Percentiles rank a stretch among this genome's conserved stretches.
Evolutionary conservation across 306 rosid species (phyloP).

Genomic region (Dalbergia cultrata): DNA sequence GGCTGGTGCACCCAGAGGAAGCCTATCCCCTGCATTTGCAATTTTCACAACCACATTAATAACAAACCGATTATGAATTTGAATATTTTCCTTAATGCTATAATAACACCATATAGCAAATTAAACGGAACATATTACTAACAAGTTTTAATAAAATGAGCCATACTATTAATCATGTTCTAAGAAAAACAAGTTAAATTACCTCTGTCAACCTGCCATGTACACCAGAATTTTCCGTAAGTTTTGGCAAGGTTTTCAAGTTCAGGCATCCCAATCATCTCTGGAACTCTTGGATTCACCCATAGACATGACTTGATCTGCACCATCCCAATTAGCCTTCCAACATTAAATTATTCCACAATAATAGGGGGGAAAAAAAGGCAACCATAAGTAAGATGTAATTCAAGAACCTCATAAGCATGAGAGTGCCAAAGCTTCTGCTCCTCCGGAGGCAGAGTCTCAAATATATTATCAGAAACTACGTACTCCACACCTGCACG

Average conservation of each 20-base stretch:
- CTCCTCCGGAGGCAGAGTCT: slow-evolving; percentile 72
- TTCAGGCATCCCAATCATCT: slow-evolving; percentile 68
- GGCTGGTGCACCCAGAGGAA: slow-evolving; percentile 82
- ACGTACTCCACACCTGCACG: slow-evolving; percentile 72
- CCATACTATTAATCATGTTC: no score
- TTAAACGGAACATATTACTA: no score
- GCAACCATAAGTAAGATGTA: no score
- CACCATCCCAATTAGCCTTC: slow-evolving; percentile 10
- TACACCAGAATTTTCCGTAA: slow-evolving; percentile 93
- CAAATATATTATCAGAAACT: slow-evolving; percentile 59
- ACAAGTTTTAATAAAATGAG: no score
- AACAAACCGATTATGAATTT: no score
- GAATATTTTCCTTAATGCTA: no score
- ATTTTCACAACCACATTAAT: background rate
- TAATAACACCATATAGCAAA: no score
- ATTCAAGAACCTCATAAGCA: slow-evolving; percentile 71
- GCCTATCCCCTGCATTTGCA: slow-evolving; percentile 61
- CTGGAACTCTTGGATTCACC: slow-evolving; percentile 78
- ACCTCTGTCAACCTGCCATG: slow-evolving; percentile 96
- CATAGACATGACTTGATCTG: slow-evolving; percentile 76
- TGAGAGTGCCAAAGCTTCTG: slow-evolving; percentile 94
- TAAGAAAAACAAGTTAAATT: background rate
- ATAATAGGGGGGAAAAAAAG: background rate
- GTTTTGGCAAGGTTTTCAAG: slow-evolving; percentile 70
- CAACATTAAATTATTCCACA: background rate